Base-by-base conservation (phyloP, 345 rosid genomes). In the Acer saccharum region DNA sequence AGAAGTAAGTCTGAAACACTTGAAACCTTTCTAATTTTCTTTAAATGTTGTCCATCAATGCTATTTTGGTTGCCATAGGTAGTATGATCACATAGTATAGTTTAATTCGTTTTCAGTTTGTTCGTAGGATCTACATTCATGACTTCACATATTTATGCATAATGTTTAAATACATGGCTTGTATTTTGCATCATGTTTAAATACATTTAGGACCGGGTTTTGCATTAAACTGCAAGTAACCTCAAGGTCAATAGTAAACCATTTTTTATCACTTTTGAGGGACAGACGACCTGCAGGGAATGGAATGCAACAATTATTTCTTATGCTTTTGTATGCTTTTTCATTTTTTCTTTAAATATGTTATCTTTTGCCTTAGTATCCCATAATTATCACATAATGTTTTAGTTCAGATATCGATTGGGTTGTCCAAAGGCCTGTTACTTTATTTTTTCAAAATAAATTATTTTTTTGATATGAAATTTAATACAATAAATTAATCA, bases 1-100 rank as follows among this genome's bases (percentile, higher is more conserved):
- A 81, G 99, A 96, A 89, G 99, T 96, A 85, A 87, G 80, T 76
- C 52, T 11, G 14, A 58, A 63, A 25, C 58, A 21, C 27, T 10
- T 41, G 21, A 11, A 54, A 2, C 2, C 13, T 57, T 64, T 57
- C 67, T 35, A 20, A 4, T 13, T 39, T 20, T 39, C 6, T 13
- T 25, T 12, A 46, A 32, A 23, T 61, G 3, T 43, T 70, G 58
- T 44, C 65, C 17, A 3, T 50, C 44, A 13, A 41, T 54, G 46
- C 46, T 54, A 17, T 71, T 62, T 55, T 71, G 62, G 52, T 43
- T 43, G 46, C 10, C 46, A 43, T 43, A 8, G 46, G 46, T 7
- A 2, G 23, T 21, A 39, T 21, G 73, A 60, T 39, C 14, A 13
- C 35, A 11, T 20, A n/a, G 21, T 43, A 43, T 43, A 43, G 10